These are phyloP conservation scores for Pythium rhizo-oryzae DNA, from an alignment of 352 stramenopile species.

Conservation along the genomic window DNA sequence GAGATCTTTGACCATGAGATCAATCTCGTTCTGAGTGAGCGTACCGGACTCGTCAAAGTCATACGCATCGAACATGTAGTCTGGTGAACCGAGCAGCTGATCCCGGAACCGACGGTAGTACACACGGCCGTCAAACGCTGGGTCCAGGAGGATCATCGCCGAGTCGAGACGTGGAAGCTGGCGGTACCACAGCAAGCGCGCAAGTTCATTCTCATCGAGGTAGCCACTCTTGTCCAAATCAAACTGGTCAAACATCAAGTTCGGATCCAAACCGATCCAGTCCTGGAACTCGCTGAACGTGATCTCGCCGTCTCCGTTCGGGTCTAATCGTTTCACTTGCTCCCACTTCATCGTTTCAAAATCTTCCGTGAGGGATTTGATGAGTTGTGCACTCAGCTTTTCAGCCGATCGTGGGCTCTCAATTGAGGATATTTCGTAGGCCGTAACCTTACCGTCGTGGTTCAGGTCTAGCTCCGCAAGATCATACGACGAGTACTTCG, in stretches of 20 bases:
- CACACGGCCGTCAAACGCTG: constrained; percentile 79
- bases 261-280: constrained; percentile 74
- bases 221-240: constrained; percentile 87
- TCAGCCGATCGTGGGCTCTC: constrained; percentile 31
- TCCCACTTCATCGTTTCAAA: constrained; percentile 66
- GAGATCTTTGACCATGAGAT: constrained; percentile 70
- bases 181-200: constrained; percentile 61
- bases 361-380: constrained; percentile 47
- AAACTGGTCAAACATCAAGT: constrained; percentile 82
- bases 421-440: constrained; percentile 52
- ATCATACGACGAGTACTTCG: constrained; percentile 75
- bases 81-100: constrained; percentile 41
- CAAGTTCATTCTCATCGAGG: constrained; percentile 83
- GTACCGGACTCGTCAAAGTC: constrained; percentile 66
- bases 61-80: constrained; percentile 74
- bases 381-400: constrained; percentile 46
- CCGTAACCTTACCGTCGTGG: constrained; percentile 70
- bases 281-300: constrained; percentile 68
- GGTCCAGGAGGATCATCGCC: constrained; percentile 73
- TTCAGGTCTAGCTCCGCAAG: constrained; percentile 70
- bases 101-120: constrained; percentile 71
- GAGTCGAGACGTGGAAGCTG: constrained; percentile 72
- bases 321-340: constrained; percentile 55
- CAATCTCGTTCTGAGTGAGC: constrained; percentile 64
- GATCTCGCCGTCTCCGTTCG: constrained; percentile 55